Conservation (phyloP, 257 asterid species). For the Ilex aquifolium region DNA sequence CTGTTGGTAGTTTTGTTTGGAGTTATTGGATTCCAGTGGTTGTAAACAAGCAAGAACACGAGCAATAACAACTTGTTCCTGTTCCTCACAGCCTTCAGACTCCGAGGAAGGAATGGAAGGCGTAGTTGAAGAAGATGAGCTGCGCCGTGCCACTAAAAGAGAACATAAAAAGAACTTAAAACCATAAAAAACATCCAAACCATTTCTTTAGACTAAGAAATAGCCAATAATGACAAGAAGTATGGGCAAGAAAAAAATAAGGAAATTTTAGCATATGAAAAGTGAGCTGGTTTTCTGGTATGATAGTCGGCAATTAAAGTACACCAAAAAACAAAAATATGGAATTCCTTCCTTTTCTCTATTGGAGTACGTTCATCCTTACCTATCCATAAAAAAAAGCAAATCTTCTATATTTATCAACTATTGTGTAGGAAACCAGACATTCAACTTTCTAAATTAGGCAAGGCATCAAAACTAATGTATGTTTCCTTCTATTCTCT, state of each 20-base stretch:
- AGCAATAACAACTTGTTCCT: constrained; percentile 26
- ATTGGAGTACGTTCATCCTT: too few species aligned
- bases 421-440: too few species aligned
- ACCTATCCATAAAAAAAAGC: too few species aligned
- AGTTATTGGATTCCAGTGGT: constrained; percentile 11
- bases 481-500: too few species aligned
- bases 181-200: not conserved
- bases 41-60: constrained; percentile 23
- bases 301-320: too few species aligned
- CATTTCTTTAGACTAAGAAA: not conserved
- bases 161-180: not conserved
- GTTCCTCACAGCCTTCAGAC: constrained; percentile 19
- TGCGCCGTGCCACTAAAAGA: constrained; percentile 17
- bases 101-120: constrained; percentile 5
- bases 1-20: not conserved
- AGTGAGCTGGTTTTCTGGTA: too few species aligned
- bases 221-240: not conserved
- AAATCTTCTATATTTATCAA: too few species aligned
- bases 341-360: too few species aligned
- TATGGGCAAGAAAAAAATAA: not conserved
- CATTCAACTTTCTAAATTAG: too few species aligned
- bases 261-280: too few species aligned
- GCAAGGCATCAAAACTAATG: too few species aligned
- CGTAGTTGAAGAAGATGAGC: constrained; percentile 3
- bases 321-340: too few species aligned